Conservation (phyloP, 2,329 filamentous ascomycete genomes). For the Cercospora canescens region DNA sequence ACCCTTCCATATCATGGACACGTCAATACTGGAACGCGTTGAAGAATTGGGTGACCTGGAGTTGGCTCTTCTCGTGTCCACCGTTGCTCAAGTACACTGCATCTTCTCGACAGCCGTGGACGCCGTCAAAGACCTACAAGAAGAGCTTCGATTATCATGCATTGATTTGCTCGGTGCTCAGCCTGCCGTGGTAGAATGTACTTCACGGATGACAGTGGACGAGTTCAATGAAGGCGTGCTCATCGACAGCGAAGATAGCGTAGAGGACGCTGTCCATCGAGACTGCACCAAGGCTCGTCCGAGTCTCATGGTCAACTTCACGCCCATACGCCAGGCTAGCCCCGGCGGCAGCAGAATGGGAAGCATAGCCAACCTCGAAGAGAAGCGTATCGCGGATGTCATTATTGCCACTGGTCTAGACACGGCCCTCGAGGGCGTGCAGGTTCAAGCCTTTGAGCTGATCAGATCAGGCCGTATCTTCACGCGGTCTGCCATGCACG, state of each 20-base stretch:
- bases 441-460: conserved; percentile 77
- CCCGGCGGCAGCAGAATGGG: conserved; percentile 22
- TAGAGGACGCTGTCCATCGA: conserved; percentile 14
- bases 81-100: conserved; percentile 82
- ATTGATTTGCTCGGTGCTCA: conserved; percentile 71
- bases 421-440: conserved; percentile 69
- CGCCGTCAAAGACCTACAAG: conserved; percentile 21
- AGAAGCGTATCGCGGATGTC: conserved; percentile 71
- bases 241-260: conserved; percentile 34
- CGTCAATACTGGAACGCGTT: conserved; percentile 52
- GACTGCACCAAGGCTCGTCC: conserved; percentile 8
- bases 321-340: conserved; percentile 13
- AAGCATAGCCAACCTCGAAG: conserved; percentile 41
- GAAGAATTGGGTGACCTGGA: conserved; percentile 84
- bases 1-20: neutral
- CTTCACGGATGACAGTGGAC: conserved; percentile 71
- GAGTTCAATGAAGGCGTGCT: conserved; percentile 76
- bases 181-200: conserved; percentile 71
- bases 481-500: conserved; percentile 71
- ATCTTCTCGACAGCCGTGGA: conserved; percentile 72
- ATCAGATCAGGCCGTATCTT: conserved; percentile 77
- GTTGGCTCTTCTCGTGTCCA: conserved; percentile 78
- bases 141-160: conserved; percentile 61
- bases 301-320: conserved; percentile 17
- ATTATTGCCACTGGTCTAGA: conserved; percentile 81